These are phyloP conservation scores for Xerophyta viscosa DNA, from an alignment of 106 monocot genomes.

Conservation along the genomic window DNA sequence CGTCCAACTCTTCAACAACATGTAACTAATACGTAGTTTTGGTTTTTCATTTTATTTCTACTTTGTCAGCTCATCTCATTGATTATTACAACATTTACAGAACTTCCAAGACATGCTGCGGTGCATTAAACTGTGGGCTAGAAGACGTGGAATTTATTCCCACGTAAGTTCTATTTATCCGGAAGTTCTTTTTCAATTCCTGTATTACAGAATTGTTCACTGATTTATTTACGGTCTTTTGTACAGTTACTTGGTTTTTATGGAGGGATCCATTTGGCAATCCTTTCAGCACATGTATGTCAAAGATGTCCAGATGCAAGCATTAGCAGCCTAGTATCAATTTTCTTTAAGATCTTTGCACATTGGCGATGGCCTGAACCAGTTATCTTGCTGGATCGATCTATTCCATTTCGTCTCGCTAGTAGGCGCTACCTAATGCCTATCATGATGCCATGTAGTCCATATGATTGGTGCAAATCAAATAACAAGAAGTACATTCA, in stretches of 20 bases:
- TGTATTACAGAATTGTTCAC: background rate
- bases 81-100: constrained; percentile 15
- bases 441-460: constrained; percentile 46
- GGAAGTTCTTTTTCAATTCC: background rate
- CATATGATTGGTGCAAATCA: constrained; percentile 38
- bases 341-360: constrained; percentile 42
- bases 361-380: constrained; percentile 48
- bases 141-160: constrained; percentile 44
- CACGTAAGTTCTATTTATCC: constrained; percentile 26
- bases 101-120: constrained; percentile 37
- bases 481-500: constrained; percentile 47
- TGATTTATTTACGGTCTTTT: background rate
- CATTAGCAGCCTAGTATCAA: constrained; percentile 20
- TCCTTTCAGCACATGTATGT: constrained; percentile 55
- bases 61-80: background rate
- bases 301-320: constrained; percentile 37
- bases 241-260: constrained; percentile 50
- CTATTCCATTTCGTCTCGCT: constrained; percentile 14
- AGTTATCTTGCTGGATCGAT: constrained; percentile 27
- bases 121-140: constrained; percentile 54
- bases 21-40: no score
- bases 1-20: no score
- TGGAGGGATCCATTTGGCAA: constrained; percentile 54
- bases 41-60: background rate
- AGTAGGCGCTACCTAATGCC: constrained; percentile 40